Evolutionary conservation across 177 flowering plant genomes (phyloP).

Genomic region (Vitis hybrid): DNA sequence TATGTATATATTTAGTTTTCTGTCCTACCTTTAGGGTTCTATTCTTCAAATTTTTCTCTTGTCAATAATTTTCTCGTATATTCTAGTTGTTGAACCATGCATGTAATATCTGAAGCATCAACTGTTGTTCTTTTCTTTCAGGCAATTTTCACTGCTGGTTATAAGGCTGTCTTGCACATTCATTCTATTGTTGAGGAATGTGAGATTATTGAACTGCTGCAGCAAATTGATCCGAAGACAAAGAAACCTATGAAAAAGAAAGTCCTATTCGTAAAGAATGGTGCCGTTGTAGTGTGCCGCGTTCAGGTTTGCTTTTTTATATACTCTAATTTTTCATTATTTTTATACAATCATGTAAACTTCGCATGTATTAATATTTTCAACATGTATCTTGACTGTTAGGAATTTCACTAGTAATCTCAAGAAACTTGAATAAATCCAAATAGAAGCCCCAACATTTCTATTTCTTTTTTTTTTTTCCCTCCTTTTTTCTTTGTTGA

Average conservation of each 20-base stretch:
- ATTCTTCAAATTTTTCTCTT: not conserved
- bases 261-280: slow-evolving; percentile 87
- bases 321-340: not conserved
- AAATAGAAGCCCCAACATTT: too few relatives aligned
- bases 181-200: slow-evolving; percentile 97
- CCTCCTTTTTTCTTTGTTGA: too few relatives aligned
- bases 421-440: too few relatives aligned
- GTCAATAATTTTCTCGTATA: not conserved
- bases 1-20: slow-evolving; percentile 20
- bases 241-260: slow-evolving; percentile 88
- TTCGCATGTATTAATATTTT: not conserved
- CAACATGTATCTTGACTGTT: not conserved
- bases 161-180: slow-evolving; percentile 92
- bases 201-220: slow-evolving; percentile 83
- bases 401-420: too few relatives aligned
- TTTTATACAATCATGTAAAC: not conserved
- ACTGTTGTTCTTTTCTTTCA: slow-evolving; percentile 26
- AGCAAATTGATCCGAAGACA: slow-evolving; percentile 91
- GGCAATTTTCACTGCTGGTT: slow-evolving; percentile 99
- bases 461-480: too few relatives aligned
- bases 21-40: not conserved
- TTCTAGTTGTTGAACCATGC: not conserved
- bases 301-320: slow-evolving; percentile 58
- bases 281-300: slow-evolving; percentile 85
- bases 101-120: not conserved